Conservation (phyloP, 176 grass and related monocot genomes). For the Poa annua region DNA sequence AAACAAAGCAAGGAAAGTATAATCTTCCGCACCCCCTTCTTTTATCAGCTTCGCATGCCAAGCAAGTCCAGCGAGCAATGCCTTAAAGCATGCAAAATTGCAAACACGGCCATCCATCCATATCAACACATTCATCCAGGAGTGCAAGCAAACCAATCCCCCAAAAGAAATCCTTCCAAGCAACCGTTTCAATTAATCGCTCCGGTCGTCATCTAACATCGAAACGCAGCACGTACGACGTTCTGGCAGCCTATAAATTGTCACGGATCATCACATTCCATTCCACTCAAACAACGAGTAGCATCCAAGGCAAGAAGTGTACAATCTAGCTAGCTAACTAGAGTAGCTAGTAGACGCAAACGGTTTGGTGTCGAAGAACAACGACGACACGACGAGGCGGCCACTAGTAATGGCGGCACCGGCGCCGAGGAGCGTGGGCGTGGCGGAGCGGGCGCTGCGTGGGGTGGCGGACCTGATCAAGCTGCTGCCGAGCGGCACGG, state of each 20-base stretch:
- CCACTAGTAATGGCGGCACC: conserved; percentile 37
- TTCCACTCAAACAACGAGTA: neutral
- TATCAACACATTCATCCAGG: conserved; percentile 32
- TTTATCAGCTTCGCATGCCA: neutral
- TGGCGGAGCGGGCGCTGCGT: conserved; percentile 53
- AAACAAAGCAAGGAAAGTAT: conserved; percentile 32
- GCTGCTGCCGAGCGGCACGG: conserved; percentile 79
- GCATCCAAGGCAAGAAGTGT: neutral
- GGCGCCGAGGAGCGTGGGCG: conserved; percentile 23
- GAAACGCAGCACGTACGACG: neutral
- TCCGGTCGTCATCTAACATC: neutral
- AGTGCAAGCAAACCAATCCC: conserved; percentile 57
- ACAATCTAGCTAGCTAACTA: neutral
- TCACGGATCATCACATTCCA: neutral
- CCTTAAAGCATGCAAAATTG: conserved; percentile 56
- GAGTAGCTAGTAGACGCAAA: no score
- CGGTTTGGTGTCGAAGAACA: neutral
- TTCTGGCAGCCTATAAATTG: conserved; percentile 40
- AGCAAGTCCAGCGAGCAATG: conserved; percentile 2
- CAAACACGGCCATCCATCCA: neutral
- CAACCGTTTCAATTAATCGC: conserved; percentile 38
- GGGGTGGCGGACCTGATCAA: conserved; percentile 76
- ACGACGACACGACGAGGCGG: neutral
- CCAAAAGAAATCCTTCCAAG: conserved; percentile 48
- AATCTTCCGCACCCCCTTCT: neutral